Evolutionary conservation across 2,329 filamentous ascomycete species (phyloP).

Genomic region (Fusarium sp.): DNA sequence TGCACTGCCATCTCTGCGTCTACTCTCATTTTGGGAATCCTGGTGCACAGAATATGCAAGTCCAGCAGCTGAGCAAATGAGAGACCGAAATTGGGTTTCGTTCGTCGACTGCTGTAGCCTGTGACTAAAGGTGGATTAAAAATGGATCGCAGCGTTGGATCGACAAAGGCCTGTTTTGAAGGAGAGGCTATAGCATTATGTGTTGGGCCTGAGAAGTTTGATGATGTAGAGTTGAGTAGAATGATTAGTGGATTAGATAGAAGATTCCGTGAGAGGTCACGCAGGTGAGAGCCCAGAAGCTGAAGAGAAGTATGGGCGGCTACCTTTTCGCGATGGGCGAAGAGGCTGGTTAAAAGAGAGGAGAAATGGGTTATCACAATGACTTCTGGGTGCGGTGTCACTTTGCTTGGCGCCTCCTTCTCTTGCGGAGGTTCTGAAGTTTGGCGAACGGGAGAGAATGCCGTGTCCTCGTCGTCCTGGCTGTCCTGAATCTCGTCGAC

Average conservation of each 20-base stretch:
- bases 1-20: slow-evolving; percentile 52
- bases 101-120: slow-evolving; percentile 43
- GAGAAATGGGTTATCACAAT: slow-evolving; percentile 68
- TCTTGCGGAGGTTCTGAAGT: not conserved
- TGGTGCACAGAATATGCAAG: slow-evolving; percentile 64
- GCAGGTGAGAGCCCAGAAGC: slow-evolving; percentile 60
- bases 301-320: slow-evolving; percentile 62
- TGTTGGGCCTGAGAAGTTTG: slow-evolving; percentile 10
- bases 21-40: slow-evolving; percentile 52
- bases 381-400: slow-evolving; percentile 49
- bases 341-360: slow-evolving; percentile 62
- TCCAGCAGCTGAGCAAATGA: slow-evolving; percentile 66
- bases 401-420: slow-evolving; percentile 1
- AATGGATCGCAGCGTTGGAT: slow-evolving; percentile 62
- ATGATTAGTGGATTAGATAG: slow-evolving; percentile 60
- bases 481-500: slow-evolving; percentile 50
- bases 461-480: slow-evolving; percentile 48
- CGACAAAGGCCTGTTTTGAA: slow-evolving; percentile 40
- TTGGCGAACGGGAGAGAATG: slow-evolving; percentile 20
- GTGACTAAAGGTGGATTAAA: slow-evolving; percentile 54
- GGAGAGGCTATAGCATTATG: slow-evolving; percentile 1
- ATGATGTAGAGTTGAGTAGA: slow-evolving; percentile 64
- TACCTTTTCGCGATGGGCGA: slow-evolving; percentile 59
- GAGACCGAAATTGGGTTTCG: slow-evolving; percentile 64
- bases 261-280: slow-evolving; percentile 56